These are phyloP conservation scores for Leucosporidium creatinivorum DNA, from an alignment of 768 basidiomycete species.

Conservation along the genomic window DNA sequence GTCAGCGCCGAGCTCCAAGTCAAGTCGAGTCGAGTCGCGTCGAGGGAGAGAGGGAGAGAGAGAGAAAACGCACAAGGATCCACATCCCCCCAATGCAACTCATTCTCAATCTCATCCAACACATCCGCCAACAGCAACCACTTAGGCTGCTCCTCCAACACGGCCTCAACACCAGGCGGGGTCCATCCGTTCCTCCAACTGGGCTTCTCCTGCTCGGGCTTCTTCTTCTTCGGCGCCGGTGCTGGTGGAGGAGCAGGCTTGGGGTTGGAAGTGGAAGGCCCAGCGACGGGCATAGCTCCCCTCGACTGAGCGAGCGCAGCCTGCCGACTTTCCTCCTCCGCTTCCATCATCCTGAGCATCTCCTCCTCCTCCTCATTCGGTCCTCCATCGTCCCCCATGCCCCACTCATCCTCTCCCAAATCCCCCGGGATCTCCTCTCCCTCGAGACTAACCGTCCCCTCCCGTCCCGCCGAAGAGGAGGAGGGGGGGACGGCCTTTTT, in stretches of 20 bases:
- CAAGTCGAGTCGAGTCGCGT: no score
- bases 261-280: no score
- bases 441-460: constrained; percentile 36
- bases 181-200: constrained; percentile 49
- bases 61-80: constrained; percentile 14
- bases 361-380: constrained; percentile 26
- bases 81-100: constrained; percentile 47
- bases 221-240: constrained; percentile 1
- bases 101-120: constrained; percentile 81
- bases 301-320: no score
- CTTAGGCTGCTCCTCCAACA: constrained; percentile 90
- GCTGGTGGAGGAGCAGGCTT: no score
- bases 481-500: constrained; percentile 19
- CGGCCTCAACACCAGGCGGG: constrained; percentile 69
- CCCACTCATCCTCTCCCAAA: constrained; percentile 25
- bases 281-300: no score
- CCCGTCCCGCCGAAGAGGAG: constrained; percentile 36
- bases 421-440: constrained; percentile 26
- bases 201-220: background rate
- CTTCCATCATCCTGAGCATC: constrained; percentile 20
- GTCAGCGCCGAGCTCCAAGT: no score
- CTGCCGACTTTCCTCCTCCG: no score
- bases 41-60: background rate
- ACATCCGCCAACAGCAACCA: constrained; percentile 82
- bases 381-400: no score